A percentile compares a stretch with the other conserved stretches of the same genome.
These are phyloP conservation scores for Aspergillus amoenus DNA, from an alignment of 2,329 filamentous ascomycete genomes.

Conservation along the genomic window DNA sequence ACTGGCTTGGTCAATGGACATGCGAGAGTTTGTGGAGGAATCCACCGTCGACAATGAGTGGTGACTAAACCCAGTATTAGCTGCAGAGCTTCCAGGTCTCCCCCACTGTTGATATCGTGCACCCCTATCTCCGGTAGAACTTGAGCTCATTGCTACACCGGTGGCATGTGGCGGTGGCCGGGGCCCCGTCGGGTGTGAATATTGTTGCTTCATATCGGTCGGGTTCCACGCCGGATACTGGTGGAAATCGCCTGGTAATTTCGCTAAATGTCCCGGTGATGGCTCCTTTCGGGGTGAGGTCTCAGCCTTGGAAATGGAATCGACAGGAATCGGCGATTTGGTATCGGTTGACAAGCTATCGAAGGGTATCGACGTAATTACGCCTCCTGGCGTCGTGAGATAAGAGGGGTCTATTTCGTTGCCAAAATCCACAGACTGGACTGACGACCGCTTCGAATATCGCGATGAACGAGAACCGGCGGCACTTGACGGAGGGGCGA, in stretches of 20 bases:
- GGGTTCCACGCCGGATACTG: conserved; percentile 78
- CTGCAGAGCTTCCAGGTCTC: conserved; percentile 56
- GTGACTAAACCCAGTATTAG: conserved; percentile 53
- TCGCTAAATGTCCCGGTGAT: conserved; percentile 80
- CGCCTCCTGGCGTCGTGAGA: conserved; percentile 73
- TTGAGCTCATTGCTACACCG: conserved; percentile 67
- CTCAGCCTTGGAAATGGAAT: conserved; percentile 69
- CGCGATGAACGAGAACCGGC: conserved; percentile 69
- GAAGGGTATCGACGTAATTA: conserved; percentile 87
- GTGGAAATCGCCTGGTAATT: conserved; percentile 75
- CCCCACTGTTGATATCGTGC: conserved; percentile 80
- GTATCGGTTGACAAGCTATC: conserved; percentile 66
- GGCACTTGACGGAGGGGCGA: conserved; percentile 62
- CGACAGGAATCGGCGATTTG: conserved; percentile 69
- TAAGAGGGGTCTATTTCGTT: conserved; percentile 59
- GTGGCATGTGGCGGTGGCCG: conserved; percentile 58
- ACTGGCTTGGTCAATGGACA: conserved; percentile 65
- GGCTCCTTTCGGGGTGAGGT: conserved; percentile 65
- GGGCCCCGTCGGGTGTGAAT: conserved; percentile 60
- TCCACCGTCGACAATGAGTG: conserved; percentile 59
- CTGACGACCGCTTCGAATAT: conserved; percentile 69
- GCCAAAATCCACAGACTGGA: conserved; percentile 69
- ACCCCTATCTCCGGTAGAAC: conserved; percentile 66
- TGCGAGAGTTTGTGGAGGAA: conserved; percentile 54
- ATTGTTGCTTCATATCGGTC: conserved; percentile 49